Percentiles rank a stretch among this genome's conserved stretches.
Evolutionary conservation across 2,329 filamentous ascomycete genomes (phyloP).

Genomic region (Epichloe sp.): DNA sequence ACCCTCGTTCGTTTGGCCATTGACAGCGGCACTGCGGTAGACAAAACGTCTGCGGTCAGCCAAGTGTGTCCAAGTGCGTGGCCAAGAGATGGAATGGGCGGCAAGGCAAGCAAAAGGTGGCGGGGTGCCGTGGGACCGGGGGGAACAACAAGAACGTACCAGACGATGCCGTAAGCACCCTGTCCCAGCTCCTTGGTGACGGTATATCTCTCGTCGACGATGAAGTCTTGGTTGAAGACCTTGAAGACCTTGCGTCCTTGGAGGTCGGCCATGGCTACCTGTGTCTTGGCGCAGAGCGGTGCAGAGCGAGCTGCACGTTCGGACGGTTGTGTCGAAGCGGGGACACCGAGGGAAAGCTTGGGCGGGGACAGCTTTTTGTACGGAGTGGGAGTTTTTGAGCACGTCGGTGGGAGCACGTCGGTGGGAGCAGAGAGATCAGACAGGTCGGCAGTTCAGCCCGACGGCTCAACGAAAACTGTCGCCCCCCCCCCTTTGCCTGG

Average conservation of each 20-base stretch:
- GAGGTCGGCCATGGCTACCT: conserved; percentile 25
- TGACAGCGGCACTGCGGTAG: conserved; percentile 68
- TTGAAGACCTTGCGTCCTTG: conserved; percentile 80
- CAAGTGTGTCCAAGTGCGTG: background rate
- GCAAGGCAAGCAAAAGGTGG: background rate
- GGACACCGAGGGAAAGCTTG: background rate
- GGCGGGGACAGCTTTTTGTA: conserved; percentile 2
- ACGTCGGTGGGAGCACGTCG: too few relatives aligned
- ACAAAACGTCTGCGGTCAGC: background rate
- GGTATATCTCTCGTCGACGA: conserved; percentile 95
- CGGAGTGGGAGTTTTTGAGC: background rate
- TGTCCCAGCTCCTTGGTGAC: conserved; percentile 98
- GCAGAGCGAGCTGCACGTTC: background rate
- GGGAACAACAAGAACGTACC: conserved; percentile 41
- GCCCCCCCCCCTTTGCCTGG: too few relatives aligned
- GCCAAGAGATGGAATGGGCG: background rate
- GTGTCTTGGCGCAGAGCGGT: background rate
- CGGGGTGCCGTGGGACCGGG: background rate
- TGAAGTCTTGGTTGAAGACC: conserved; percentile 99
- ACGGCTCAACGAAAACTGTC: too few relatives aligned
- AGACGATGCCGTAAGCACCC: conserved; percentile 97
- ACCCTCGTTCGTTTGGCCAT: conserved; percentile 79
- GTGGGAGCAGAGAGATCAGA: too few relatives aligned
- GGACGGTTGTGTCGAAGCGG: conserved; percentile 1
- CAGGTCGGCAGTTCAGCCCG: too few relatives aligned